Evolutionary conservation across 2,329 filamentous ascomycete species (phyloP), one percentile per base, ranked within the genome.

Genomic region (Dissoconium aciculare): DNA sequence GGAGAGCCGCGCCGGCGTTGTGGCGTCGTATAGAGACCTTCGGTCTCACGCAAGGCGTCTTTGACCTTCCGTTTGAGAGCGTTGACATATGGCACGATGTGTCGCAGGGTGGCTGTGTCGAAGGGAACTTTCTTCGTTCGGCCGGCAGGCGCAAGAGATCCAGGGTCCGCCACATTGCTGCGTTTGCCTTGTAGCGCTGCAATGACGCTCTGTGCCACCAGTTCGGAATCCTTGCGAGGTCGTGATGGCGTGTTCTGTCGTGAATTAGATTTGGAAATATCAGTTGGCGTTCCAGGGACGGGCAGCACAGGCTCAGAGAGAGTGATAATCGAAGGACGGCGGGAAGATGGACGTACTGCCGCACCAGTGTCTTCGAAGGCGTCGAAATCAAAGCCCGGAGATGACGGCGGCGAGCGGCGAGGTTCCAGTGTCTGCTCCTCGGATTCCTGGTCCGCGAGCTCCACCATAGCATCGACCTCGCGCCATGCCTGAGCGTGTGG

Each of bases 391-490:
- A 69, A 67, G 6, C 62, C 65, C 3, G 70, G 66, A 10, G 62
- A 63, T 2, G 69, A 73, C 2, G 60, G 59, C 5, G 68, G 67
- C 5, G 68, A 71, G 19, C 60, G 55, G 23, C 63, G 61, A 17
- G 63, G 62, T 5, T 60, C 56, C 17, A 57, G 46, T 13, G 60
- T 58, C 12, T 64, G 57, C 35, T 72, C 67, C 15, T 74, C 69
- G 27, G 69, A 68, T 42, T 75, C 70, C 39, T 75, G 63, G 27
- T 74, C 74, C 27, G 81, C 82, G n/a, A 91, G 60, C 17, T 80
- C 78, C 49, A 91, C 89, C 56, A 91, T 85, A 10, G 79, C 80
- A 51, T 89, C 79, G 1, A 83, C 81, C 51, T 89, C 80, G 44
- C 74, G 71, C 79, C 80, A 91, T 27, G 80, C 61, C 9, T 43